Base-by-base conservation (phyloP, 805 yeast species). In the Candida chauliodis region DNA sequence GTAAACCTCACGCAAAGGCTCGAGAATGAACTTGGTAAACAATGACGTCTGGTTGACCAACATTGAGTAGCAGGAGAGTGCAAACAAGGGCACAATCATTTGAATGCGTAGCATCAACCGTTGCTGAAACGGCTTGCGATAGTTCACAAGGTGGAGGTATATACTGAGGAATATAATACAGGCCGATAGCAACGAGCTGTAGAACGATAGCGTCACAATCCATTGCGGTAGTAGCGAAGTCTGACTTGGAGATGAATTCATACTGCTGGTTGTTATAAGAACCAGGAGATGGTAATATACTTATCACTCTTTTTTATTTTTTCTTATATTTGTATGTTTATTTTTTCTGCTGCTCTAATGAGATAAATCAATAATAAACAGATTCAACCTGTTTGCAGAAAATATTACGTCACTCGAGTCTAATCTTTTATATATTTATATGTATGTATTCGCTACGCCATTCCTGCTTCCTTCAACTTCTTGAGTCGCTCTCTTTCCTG, bases 101-200 rank as follows among this genome's bases (percentile, higher is more conserved):
- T 82, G 83, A 25, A 93, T 91, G 20, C 99, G 69, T 3, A 90
- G 80, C 52, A 86, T 79, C 23, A 88, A 66, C 35, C 98, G 67
- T 57, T 93, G 99, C 49, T 87, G 93, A 50, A 76, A 72, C 0
- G 98, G 98, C 50, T 84, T 87, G 32, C 98, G 63, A 60, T 93
- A 93, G 61, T 90, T 89, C 30, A 50, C 41, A 13, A 68, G 58
- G 40, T 69, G 75, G 26, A 64, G 46, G 8, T 48, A 23, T 13
- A 69, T 59, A 31, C 62, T 47, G 16, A 42, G 15, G 5, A 50
- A 27, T 7, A 57, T 51, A 2, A 56, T 55, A 18, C 46, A 20
- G 6, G 59, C 38, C 5, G 63, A 31, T 19, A 44, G 22, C 13
- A 58, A 36, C 6, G 60, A 47, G 8, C 53, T 51, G 29, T 51